phyloP scores from a whole-genome alignment of 345 rosid genomes.

The Salix purpurea region DNA sequence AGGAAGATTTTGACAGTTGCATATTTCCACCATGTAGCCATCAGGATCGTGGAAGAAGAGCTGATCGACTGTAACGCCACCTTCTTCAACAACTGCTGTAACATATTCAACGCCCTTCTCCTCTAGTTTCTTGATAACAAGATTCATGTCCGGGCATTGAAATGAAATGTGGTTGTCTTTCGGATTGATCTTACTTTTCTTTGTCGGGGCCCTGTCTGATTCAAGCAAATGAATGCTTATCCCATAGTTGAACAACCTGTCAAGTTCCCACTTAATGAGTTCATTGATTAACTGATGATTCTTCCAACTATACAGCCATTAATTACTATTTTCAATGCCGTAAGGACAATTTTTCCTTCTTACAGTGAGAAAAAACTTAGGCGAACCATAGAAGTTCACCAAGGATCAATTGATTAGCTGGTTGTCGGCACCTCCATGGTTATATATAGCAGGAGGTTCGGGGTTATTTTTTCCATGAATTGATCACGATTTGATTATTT shows the following conservation, averaged over 20 bases:
- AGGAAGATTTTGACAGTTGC: slow-evolving; percentile 44
- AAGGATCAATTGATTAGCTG: no score
- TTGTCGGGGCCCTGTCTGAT: slow-evolving; percentile 14
- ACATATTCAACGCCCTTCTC: slow-evolving; percentile 37
- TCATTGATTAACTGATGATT: no score
- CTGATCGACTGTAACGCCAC: slow-evolving; percentile 48
- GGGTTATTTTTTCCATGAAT: no score
- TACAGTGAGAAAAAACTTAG: no score
- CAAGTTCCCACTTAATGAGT: neutral
- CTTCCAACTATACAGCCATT: no score
- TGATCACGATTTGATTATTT: no score
- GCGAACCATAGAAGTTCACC: no score
- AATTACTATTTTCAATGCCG: no score
- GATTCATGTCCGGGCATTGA: slow-evolving; percentile 40
- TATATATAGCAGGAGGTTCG: no score
- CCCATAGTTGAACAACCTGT: slow-evolving; percentile 51
- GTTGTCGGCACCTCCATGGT: no score
- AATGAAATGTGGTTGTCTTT: slow-evolving; percentile 55
- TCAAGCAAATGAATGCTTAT: slow-evolving; percentile 47
- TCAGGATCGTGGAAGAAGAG: slow-evolving; percentile 53
- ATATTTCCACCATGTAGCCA: slow-evolving; percentile 43
- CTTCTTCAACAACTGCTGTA: slow-evolving; percentile 41
- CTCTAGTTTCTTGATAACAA: slow-evolving; percentile 25
- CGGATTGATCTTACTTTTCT: slow-evolving; percentile 43
- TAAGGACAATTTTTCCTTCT: no score